Evolutionary conservation across 306 rosid genomes (phyloP), one percentile per base, ranked within the genome.

Genomic region (Quercus variabilis): DNA sequence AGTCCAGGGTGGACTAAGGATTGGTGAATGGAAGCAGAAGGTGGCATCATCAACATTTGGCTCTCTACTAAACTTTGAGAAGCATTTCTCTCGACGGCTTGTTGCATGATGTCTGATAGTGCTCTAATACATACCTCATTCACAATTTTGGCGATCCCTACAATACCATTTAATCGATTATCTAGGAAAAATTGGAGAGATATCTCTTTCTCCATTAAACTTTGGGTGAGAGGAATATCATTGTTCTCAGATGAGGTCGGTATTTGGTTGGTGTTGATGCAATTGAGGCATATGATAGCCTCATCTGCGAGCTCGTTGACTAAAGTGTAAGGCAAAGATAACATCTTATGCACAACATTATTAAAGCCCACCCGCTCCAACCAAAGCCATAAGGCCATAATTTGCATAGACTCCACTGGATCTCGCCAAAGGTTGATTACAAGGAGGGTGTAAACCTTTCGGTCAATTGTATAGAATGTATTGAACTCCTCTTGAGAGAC

Each of bases 301-400:
- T 94, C 97, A 0, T 94, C 94, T 3, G 93, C 97, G 1, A 89
- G 79, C 4, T 90, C 92, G 13, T 87, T 87, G 79, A 94, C 79
- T 51, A 91, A 68, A 30, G 62, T 69, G 33, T 20, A 13, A 2
- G 94, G 97, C 58, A 92, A 67, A 3, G 86, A 20, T 0, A 80
- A 23, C 14, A 88, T 75, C 13, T 77, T 88, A 5, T 65, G 73
- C 15, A 91, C 88, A 5, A 86, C 67, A 23, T 88, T 80, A 17
- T 56, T 75, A 51, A 82, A 91, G 0, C 94, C 92, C 9, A 46
- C 78, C 23, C 55, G 77, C 83, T 94, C 98, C 28, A 94, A 38
- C 97, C 97, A 94, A 31, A 92, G 88, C 91, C 97, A 91, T 57
- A 92, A 70, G 2, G 88, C 91, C 74, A 91, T 38, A 0, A 89